Conservation (phyloP, 306 rosid genomes). For the Cyclanthera cordifolia region DNA sequence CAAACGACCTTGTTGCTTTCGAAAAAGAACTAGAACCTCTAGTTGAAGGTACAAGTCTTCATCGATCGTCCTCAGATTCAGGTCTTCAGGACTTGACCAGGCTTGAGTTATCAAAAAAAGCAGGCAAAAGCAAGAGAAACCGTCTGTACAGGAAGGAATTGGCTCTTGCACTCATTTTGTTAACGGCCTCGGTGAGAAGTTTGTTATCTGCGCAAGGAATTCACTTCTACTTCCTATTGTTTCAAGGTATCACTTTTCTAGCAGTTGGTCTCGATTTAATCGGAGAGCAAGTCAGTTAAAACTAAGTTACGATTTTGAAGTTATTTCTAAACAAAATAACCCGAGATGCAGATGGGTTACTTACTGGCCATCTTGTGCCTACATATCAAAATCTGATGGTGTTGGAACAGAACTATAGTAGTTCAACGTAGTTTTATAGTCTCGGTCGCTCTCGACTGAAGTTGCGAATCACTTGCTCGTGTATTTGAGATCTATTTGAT, state of each 20-base stretch:
- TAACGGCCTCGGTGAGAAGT: conserved; percentile 82
- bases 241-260: conserved; percentile 89
- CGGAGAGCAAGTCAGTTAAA: conserved; percentile 86
- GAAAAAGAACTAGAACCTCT: conserved; percentile 67
- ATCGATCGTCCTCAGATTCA: conserved; percentile 77
- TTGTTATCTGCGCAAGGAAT: conserved; percentile 93
- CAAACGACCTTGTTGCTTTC: conserved; percentile 60
- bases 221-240: conserved; percentile 90
- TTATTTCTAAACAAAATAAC: conserved; percentile 20
- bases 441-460: background rate
- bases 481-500: conserved; percentile 6
- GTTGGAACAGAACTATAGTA: background rate
- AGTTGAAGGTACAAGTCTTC: conserved; percentile 35
- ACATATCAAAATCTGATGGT: background rate
- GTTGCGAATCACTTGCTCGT: background rate
- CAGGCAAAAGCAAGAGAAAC: conserved; percentile 53
- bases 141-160: conserved; percentile 86
- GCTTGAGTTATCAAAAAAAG: conserved; percentile 54
- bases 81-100: conserved; percentile 70
- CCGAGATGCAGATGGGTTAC: conserved; percentile 7
- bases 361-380: background rate
- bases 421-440: background rate
- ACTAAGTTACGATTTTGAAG: conserved; percentile 11
- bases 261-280: conserved; percentile 94
- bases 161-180: conserved; percentile 72